Evolutionary conservation across 1,139 yeast species (phyloP).

Genomic region (Tardiomyces depauwii): DNA sequence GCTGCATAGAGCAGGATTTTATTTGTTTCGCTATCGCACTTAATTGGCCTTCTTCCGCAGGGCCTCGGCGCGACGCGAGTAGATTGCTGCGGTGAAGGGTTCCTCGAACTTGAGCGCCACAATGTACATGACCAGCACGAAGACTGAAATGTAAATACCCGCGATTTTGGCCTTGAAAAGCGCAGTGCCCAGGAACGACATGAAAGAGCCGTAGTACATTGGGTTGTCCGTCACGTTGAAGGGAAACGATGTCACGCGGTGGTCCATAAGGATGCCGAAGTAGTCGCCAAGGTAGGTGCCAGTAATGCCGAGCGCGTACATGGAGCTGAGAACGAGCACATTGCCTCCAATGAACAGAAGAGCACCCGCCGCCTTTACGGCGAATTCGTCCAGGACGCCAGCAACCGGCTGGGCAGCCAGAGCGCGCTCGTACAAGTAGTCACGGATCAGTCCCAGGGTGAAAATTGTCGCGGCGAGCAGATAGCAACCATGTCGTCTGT

Average conservation of each 20-base stretch:
- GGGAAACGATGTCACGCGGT: conserved; percentile 89
- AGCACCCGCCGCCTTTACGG: conserved; percentile 35
- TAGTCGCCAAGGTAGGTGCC: conserved; percentile 97
- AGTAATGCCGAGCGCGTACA: conserved; percentile 92
- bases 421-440: conserved; percentile 60
- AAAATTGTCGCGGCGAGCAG: conserved; percentile 72
- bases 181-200: conserved; percentile 85
- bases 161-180: conserved; percentile 84
- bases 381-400: conserved; percentile 28
- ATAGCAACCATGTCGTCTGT: conserved; percentile 69
- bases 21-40: neutral
- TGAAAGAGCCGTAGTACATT: conserved; percentile 89
- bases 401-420: conserved; percentile 46
- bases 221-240: conserved; percentile 87
- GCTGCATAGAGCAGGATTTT: no score
- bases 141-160: conserved; percentile 58
- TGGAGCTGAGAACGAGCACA: conserved; percentile 65
- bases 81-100: conserved; percentile 88
- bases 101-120: conserved; percentile 85
- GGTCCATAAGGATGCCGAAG: conserved; percentile 88
- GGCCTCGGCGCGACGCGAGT: conserved; percentile 49
- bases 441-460: conserved; percentile 73
- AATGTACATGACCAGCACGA: conserved; percentile 73
- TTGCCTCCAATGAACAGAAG: conserved; percentile 57
- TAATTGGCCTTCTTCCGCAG: conserved; percentile 14